Conservation (phyloP, 345 rosid species). For the Euphorbia pulcherrima region DNA sequence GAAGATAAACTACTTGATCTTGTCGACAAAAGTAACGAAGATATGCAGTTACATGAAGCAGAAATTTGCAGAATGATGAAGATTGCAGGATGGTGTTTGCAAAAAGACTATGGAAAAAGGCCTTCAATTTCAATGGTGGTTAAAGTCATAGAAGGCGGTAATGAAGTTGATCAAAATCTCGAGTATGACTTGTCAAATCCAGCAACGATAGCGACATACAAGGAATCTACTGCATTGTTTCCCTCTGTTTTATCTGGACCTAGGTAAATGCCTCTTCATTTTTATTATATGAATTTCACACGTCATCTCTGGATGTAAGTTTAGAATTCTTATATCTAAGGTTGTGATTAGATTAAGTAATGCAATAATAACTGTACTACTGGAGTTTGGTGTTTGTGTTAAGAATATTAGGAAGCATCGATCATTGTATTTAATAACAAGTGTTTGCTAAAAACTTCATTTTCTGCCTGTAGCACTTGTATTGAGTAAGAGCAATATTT, state of each 20-base stretch:
- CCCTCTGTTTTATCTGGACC: constrained; percentile 11
- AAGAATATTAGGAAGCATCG: too few species aligned
- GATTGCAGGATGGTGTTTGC: constrained; percentile 69
- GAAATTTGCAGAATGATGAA: constrained; percentile 54
- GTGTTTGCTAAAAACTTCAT: too few species aligned
- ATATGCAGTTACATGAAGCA: constrained; percentile 44
- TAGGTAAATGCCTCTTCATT: not conserved
- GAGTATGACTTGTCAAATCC: not conserved
- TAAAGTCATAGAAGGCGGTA: constrained; percentile 65
- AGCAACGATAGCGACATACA: not conserved
- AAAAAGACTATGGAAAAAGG: constrained; percentile 60
- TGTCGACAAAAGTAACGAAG: constrained; percentile 44
- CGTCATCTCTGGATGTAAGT: too few species aligned
- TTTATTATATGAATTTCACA: too few species aligned
- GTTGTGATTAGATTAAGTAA: too few species aligned
- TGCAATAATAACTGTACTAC: too few species aligned
- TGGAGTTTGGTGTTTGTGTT: too few species aligned
- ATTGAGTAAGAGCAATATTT: too few species aligned
- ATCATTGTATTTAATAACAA: too few species aligned
- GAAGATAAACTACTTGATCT: constrained; percentile 49
- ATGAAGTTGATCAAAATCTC: constrained; percentile 32
- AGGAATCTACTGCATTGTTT: not conserved
- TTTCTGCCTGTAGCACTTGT: too few species aligned
- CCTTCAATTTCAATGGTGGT: constrained; percentile 71
- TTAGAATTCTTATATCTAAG: too few species aligned